phyloP scores from a whole-genome alignment of 805 yeast genomes.

The Starmerella bombi region DNA sequence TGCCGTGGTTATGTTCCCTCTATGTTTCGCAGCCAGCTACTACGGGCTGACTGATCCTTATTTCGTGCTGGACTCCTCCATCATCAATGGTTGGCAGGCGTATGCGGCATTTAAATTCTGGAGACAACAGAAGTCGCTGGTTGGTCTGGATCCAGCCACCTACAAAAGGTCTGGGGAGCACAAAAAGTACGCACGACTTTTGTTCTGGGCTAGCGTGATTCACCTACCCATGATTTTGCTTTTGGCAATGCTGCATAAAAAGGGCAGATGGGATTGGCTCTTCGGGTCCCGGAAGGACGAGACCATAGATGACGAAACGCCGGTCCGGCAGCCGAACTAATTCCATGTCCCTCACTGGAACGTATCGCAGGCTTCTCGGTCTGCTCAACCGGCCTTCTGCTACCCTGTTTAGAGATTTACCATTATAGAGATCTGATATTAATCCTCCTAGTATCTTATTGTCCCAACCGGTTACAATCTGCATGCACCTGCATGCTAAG shows the following conservation, averaged over 20 bases:
- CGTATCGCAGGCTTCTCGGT: too few species aligned
- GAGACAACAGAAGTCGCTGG: slow-evolving; percentile 49
- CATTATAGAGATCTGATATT: too few species aligned
- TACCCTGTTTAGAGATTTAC: too few species aligned
- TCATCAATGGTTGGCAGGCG: slow-evolving; percentile 77
- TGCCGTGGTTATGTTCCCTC: slow-evolving; percentile 84
- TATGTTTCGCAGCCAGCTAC: slow-evolving; percentile 71
- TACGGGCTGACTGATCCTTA: slow-evolving; percentile 70
- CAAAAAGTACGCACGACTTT: slow-evolving; percentile 58
- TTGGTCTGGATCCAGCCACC: slow-evolving; percentile 23
- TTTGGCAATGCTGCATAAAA: slow-evolving; percentile 87
- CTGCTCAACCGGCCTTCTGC: too few species aligned
- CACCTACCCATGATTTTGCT: slow-evolving; percentile 83
- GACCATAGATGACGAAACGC: too few species aligned
- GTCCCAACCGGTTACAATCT: too few species aligned
- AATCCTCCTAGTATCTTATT: too few species aligned
- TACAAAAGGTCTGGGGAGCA: slow-evolving; percentile 26
- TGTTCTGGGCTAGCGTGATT: slow-evolving; percentile 91
- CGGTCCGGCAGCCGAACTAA: too few species aligned
- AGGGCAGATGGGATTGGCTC: slow-evolving; percentile 84
- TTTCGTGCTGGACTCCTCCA: slow-evolving; percentile 67
- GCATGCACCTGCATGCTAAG: too few species aligned
- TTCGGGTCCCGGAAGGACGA: slow-evolving; percentile 4
- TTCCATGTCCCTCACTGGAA: too few species aligned
- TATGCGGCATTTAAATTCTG: slow-evolving; percentile 72